Conservation (phyloP, 768 basidiomycete genomes). For the Sarcodon aspratus region DNA sequence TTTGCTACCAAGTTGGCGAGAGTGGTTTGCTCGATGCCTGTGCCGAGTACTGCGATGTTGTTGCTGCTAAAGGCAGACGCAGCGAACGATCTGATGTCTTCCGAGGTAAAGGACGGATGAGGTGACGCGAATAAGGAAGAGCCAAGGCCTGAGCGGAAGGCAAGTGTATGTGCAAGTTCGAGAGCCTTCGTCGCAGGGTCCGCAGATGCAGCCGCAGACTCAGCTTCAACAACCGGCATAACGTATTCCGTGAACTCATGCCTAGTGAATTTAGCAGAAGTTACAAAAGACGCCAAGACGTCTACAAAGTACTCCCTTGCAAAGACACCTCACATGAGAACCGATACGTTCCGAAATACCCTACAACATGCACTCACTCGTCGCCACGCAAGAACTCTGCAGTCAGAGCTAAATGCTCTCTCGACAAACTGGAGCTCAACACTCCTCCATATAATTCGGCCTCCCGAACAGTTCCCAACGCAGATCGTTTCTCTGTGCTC, state of each 20-base stretch:
- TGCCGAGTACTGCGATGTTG: conserved; percentile 81
- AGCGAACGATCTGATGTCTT: conserved; percentile 69
- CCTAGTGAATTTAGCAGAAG: conserved; percentile 70
- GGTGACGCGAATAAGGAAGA: conserved; percentile 78
- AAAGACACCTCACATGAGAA: not conserved
- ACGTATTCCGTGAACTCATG: conserved; percentile 74
- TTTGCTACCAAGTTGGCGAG: conserved; percentile 66
- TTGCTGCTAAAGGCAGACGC: conserved; percentile 59
- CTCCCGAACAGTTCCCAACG: conserved; percentile 84
- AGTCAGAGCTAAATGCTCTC: conserved; percentile 88
- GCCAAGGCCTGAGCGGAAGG: conserved; percentile 93
- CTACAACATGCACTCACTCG: conserved; percentile 55
- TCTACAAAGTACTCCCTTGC: conserved; percentile 81
- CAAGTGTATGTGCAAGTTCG: conserved; percentile 80
- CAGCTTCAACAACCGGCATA: conserved; percentile 56
- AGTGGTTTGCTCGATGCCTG: conserved; percentile 65
- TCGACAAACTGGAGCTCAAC: conserved; percentile 69
- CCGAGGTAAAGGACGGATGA: conserved; percentile 48
- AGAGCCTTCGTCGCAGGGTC: conserved; percentile 63
- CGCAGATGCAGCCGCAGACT: conserved; percentile 46
- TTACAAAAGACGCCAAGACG: conserved; percentile 74
- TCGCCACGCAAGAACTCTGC: conserved; percentile 94
- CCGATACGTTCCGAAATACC: not conserved
- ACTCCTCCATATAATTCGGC: conserved; percentile 91
- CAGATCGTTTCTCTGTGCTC: conserved; percentile 81